Base-by-base conservation (phyloP, 2,329 filamentous ascomycete genomes). In the Colletotrichum costaricense region DNA sequence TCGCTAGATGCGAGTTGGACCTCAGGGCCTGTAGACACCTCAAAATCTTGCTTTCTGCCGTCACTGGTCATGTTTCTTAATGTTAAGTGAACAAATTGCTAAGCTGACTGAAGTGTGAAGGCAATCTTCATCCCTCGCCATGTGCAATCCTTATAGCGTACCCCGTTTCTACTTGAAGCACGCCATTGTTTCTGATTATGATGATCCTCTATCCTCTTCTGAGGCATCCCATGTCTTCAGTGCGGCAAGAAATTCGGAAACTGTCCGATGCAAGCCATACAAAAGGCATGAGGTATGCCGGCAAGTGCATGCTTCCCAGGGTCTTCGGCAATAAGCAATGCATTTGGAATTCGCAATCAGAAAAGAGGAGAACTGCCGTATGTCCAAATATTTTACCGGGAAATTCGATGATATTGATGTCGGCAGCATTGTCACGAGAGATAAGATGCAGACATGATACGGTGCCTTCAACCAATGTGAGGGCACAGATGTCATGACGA, bases 381-480 rank as follows among this genome's bases (percentile, higher is more conserved):
- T 4, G 1, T 2, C 0, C 8, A 11, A 9, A 11, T 19, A 2
- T 2, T 9, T 22, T 22, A 5, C 7, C 3, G 4, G 19, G 0
- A 19, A 7, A 3, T 11, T 9, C 2, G 5, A n/a, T 4, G 8
- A 7, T n/a, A 7, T 11, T n/a, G 3, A 49, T 2, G 19, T n/a
- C 16, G 8, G 19, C 7, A 9, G 7, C 19, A 9, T n/a, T 49
- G 4, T 4, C 8, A 8, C 4, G 7, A 9, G n/a, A 49, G 42
- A 49, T 49, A 49, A 49, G 42, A 49, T n/a, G 42, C 4, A 19
- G 3, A 49, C 19, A 11, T 9, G 4, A 1, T 22, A n/a, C 42
- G 42, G 7, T 1, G 0, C 7, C 6, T 1, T 49, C 8, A 8
- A 22, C 42, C 42, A 49, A 49, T 49, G 42, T n/a, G 16, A n/a